These are phyloP conservation scores for Leccinellum luteum DNA, from an alignment of 768 basidiomycete genomes.

Conservation along the genomic window DNA sequence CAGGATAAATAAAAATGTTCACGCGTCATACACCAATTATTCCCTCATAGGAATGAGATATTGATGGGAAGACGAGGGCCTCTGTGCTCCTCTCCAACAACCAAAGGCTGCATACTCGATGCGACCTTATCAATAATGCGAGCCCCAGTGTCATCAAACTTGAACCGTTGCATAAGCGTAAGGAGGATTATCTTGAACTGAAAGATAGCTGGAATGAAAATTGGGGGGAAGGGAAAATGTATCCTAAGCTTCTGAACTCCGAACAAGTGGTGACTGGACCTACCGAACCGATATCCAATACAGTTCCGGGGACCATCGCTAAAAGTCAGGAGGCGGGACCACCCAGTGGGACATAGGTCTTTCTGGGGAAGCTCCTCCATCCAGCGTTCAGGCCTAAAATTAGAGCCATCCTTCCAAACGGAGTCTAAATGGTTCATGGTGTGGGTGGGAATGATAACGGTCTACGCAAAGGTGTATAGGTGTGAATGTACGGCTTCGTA, in stretches of 20 bases:
- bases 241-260: neutral
- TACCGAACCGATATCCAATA: constrained; percentile 7
- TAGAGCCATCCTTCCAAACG: neutral
- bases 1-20: neutral
- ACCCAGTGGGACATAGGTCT: constrained; percentile 3
- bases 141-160: neutral
- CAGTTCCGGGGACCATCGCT: constrained; percentile 7
- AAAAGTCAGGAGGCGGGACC: constrained; percentile 6
- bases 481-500: neutral
- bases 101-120: constrained; percentile 9
- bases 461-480: neutral
- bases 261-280: neutral
- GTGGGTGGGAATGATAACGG: constrained; percentile 1
- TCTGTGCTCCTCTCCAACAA: constrained; percentile 3
- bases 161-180: neutral
- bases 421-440: constrained; percentile 5
- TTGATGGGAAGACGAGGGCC: constrained; percentile 5
- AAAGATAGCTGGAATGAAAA: neutral
- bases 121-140: neutral
- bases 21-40: neutral
- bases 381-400: constrained; percentile 3
- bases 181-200: constrained; percentile 7
- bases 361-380: neutral
- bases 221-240: neutral
- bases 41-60: neutral